These are phyloP conservation scores for Pseudoneurospora amorphoporcata DNA, from an alignment of 495 filamentous ascomycete genomes.

Conservation along the genomic window DNA sequence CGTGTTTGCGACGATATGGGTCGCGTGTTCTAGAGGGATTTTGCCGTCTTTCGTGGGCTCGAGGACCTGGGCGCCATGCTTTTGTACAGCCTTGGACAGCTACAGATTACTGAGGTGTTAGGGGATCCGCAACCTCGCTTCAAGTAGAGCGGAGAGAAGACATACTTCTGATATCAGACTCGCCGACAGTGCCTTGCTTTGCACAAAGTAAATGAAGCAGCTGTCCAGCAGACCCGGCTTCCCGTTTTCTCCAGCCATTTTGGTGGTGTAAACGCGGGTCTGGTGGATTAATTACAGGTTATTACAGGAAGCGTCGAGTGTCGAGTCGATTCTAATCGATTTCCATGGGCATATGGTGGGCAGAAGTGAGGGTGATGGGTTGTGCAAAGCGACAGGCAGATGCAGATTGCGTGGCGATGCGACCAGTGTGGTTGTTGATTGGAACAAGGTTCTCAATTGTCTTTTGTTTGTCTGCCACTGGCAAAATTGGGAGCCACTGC, in stretches of 20 bases:
- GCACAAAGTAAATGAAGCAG: constrained; percentile 36
- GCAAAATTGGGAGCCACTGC: neutral
- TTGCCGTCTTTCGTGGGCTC: constrained; percentile 32
- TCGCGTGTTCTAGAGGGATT: constrained; percentile 50
- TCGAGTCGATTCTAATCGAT: neutral
- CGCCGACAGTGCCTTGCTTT: constrained; percentile 32
- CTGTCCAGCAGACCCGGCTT: constrained; percentile 23
- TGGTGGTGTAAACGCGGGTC: constrained; percentile 2
- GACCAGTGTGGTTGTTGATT: neutral
- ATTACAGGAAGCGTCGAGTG: neutral
- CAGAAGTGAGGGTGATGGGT: neutral
- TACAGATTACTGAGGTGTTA: constrained; percentile 25
- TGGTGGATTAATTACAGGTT: neutral
- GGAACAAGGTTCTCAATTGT: neutral
- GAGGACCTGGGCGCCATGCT: constrained; percentile 46
- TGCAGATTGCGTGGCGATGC: neutral
- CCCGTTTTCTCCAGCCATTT: constrained; percentile 28
- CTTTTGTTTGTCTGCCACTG: neutral
- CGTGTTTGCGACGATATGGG: constrained; percentile 74
- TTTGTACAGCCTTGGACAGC: constrained; percentile 33
- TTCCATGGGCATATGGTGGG: constrained; percentile 12
- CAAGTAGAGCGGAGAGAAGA: neutral
- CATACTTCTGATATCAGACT: constrained; percentile 36
- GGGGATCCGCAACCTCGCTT: neutral
- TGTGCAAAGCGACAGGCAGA: neutral